These are phyloP conservation scores for Epicoccum nigrum DNA, from an alignment of 2,329 filamentous ascomycete species.

Conservation along the genomic window DNA sequence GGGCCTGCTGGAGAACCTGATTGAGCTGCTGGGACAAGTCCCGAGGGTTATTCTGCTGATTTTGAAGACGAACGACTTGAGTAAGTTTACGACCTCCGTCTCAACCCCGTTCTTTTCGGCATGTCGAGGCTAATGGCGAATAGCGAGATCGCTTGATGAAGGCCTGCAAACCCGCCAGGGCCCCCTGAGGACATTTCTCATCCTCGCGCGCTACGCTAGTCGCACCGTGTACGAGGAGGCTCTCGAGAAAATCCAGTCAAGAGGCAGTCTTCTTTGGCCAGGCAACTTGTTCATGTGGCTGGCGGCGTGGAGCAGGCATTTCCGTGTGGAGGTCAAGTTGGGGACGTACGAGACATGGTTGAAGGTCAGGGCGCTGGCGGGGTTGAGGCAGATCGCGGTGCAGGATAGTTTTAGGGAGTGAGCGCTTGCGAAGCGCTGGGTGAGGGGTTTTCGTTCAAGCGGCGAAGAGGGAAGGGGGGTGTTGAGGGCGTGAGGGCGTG, in stretches of 20 bases:
- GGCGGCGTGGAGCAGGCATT: slow-evolving; percentile 59
- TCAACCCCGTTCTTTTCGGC: too few relatives aligned
- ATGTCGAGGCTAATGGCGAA: slow-evolving; percentile 16
- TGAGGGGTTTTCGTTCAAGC: too few relatives aligned
- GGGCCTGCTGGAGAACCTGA: slow-evolving; percentile 84
- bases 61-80: slow-evolving; percentile 96
- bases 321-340: slow-evolving; percentile 63
- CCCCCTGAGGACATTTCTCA: slow-evolving; percentile 67
- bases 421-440: too few relatives aligned
- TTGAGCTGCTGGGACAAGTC: slow-evolving; percentile 85
- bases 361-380: slow-evolving; percentile 57
- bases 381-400: slow-evolving; percentile 43
- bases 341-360: slow-evolving; percentile 64
- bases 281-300: slow-evolving; percentile 59
- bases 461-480: too few relatives aligned
- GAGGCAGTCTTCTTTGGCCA: slow-evolving; percentile 58
- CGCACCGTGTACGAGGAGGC: slow-evolving; percentile 67
- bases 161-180: slow-evolving; percentile 76
- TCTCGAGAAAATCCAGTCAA: slow-evolving; percentile 55
- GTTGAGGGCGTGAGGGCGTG: too few relatives aligned
- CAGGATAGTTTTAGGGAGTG: slow-evolving; percentile 16
- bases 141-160: slow-evolving; percentile 86
- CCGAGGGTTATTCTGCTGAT: slow-evolving; percentile 93
- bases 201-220: slow-evolving; percentile 68
- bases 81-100: slow-evolving; percentile 47